Evolutionary conservation across 2,329 filamentous ascomycete species (phyloP).

Genomic region (Fusarium sp.): DNA sequence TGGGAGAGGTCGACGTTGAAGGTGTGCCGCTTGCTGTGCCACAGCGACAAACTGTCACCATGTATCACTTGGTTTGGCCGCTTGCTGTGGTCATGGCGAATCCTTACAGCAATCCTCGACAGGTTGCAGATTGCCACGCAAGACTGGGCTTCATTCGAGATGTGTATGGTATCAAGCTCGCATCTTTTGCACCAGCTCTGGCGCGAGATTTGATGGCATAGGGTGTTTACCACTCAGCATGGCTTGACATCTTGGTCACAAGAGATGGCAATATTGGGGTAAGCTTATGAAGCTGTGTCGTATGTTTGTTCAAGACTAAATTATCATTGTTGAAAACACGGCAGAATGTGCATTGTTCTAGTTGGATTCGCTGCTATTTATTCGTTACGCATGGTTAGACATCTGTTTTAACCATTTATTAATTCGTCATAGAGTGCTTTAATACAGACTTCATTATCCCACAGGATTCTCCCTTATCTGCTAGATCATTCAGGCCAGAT

Average conservation of each 20-base stretch:
- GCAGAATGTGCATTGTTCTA: too few species aligned
- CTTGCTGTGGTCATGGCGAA: slow-evolving; percentile 16
- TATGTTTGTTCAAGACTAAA: too few species aligned
- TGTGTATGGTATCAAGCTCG: slow-evolving; percentile 26
- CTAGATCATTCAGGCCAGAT: too few species aligned
- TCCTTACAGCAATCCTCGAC: slow-evolving; percentile 8
- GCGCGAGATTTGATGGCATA: slow-evolving; percentile 17
- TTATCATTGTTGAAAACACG: too few species aligned
- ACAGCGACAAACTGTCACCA: slow-evolving; percentile 16
- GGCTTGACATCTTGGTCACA: background rate
- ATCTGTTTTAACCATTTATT: too few species aligned
- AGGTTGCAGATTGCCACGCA: slow-evolving; percentile 4
- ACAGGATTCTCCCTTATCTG: too few species aligned
- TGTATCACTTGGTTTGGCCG: slow-evolving; percentile 31
- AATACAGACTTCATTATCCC: too few species aligned
- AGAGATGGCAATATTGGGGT: too few species aligned
- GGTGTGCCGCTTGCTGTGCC: slow-evolving; percentile 17
- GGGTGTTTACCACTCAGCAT: background rate
- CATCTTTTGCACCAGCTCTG: slow-evolving; percentile 15
- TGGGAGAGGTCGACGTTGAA: slow-evolving; percentile 23
- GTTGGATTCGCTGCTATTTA: too few species aligned
- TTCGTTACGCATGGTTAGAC: too few species aligned
- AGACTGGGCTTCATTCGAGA: slow-evolving; percentile 17
- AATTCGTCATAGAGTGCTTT: too few species aligned
- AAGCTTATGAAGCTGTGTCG: too few species aligned